Evolutionary conservation across 768 basidiomycete genomes (phyloP), one percentile per base, ranked within the genome.

Genomic region (Auriculariales sp.): DNA sequence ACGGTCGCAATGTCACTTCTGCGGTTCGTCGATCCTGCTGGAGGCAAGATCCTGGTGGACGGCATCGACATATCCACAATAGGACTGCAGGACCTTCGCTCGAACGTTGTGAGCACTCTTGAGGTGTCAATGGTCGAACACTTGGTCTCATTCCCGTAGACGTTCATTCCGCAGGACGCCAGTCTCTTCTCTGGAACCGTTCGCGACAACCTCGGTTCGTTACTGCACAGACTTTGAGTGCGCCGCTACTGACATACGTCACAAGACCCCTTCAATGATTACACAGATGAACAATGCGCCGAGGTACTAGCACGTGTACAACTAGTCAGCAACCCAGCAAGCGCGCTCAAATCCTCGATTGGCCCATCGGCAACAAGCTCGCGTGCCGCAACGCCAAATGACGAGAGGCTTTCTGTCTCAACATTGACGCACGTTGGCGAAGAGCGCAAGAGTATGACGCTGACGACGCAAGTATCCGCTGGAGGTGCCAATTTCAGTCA

Each of bases 401-500:
- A 44, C 2, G 69, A 72, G 30, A n/a, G n/a, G n/a, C n/a, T n/a
- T n/a, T 70, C 73, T 3, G 51, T 61, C 3, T n/a, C n/a, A n/a
- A 68, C 67, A 0, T 71, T 71, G n/a, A n/a, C n/a, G n/a, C n/a
- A n/a, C n/a, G n/a, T n/a, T n/a, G 39, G 71, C 2, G 83, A 84
- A 19, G 49, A 58, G 28, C 82, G 75, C 58, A 71, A 69, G 1
- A 67, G 68, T 0, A 68, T 93, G 27, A 71, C 77, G 0, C 71
- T 94, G 3, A 79, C 86, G 17, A 86, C 83, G 0, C 78, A 83
- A 52, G 83, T 94, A 6, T 86, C 86, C 1, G 72, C 85, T 1
- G 89, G 90, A 0, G 91, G 91, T 0, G 71, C 78, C 28, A 94
- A 95, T 66, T 93, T 95, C 63, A 91, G 87, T 1, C 86, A 91